Conservation (phyloP, 2,329 filamentous ascomycete species). For the Talaromyces sp. region DNA sequence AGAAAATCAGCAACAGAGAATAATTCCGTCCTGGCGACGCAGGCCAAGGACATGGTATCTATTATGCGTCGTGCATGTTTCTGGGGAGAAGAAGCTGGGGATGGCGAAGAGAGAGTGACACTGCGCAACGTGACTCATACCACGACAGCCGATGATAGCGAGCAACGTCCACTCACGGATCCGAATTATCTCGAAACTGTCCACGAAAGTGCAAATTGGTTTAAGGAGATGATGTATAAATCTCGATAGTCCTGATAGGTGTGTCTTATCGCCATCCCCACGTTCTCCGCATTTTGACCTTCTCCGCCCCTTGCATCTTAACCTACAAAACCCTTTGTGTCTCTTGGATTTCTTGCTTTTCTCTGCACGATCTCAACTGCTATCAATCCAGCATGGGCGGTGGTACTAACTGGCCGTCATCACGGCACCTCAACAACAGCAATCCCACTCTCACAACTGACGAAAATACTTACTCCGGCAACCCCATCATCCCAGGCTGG, state of each 20-base stretch:
- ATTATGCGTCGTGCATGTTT: constrained; percentile 42
- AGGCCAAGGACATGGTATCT: constrained; percentile 39
- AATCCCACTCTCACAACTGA: not conserved
- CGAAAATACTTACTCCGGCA: constrained; percentile 22
- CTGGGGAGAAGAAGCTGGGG: constrained; percentile 37
- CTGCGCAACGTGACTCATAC: not conserved
- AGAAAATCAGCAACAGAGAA: not conserved
- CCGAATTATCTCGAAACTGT: constrained; percentile 10
- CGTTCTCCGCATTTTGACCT: constrained; percentile 6
- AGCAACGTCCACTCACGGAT: constrained; percentile 2
- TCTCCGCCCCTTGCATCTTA: not conserved
- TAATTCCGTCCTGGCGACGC: constrained; percentile 28
- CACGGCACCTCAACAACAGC: not conserved
- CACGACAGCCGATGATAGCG: not conserved
- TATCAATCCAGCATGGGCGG: not conserved
- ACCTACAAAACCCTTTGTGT: not conserved
- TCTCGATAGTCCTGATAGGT: not conserved
- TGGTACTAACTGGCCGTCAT: not conserved
- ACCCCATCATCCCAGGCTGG: constrained; percentile 47
- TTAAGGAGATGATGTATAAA: constrained; percentile 3
- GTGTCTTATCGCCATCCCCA: constrained; percentile 9
- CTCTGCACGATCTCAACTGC: not conserved
- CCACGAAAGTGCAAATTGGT: constrained; percentile 10
- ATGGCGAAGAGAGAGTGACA: constrained; percentile 33
- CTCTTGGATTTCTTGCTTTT: not conserved